These are phyloP conservation scores for Malus hybrid DNA, from an alignment of 331 rosid genomes.

Conservation along the genomic window DNA sequence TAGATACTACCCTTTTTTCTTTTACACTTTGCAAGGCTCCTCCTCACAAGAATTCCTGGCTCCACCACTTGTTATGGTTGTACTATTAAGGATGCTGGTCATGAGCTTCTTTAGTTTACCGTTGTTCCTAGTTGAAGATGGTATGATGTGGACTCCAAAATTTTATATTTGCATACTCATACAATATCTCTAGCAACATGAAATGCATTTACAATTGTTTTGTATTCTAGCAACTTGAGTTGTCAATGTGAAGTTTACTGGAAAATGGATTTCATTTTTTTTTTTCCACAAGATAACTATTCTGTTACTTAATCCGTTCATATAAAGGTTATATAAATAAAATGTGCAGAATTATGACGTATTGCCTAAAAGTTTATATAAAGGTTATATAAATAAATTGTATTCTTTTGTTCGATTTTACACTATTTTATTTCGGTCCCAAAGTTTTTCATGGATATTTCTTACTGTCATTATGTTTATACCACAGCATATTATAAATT, in stretches of 20 bases:
- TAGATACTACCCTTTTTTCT: no score
- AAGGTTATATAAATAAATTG: not conserved
- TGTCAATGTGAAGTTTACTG: not conserved
- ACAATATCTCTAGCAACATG: no score
- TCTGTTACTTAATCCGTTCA: no score
- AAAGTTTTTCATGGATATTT: not conserved
- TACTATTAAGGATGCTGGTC: no score
- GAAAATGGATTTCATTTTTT: not conserved
- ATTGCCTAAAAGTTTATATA: not conserved
- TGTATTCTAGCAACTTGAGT: not conserved
- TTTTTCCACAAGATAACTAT: not conserved
- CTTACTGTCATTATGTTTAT: slow-evolving; percentile 8
- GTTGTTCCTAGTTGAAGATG: no score
- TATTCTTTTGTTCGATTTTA: not conserved
- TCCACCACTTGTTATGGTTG: no score
- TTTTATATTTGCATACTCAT: no score
- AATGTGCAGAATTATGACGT: not conserved
- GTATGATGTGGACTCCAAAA: no score
- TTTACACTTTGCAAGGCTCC: no score
- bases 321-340: not conserved
- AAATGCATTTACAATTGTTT: no score
- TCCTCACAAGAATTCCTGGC: no score
- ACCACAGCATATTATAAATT: slow-evolving; percentile 56
- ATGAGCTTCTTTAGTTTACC: no score
- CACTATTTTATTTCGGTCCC: not conserved